Percentiles rank a stretch among this genome's conserved stretches.
Evolutionary conservation across 2,329 filamentous ascomycete genomes (phyloP).

Genomic region (Pestalotiopsis sp.): DNA sequence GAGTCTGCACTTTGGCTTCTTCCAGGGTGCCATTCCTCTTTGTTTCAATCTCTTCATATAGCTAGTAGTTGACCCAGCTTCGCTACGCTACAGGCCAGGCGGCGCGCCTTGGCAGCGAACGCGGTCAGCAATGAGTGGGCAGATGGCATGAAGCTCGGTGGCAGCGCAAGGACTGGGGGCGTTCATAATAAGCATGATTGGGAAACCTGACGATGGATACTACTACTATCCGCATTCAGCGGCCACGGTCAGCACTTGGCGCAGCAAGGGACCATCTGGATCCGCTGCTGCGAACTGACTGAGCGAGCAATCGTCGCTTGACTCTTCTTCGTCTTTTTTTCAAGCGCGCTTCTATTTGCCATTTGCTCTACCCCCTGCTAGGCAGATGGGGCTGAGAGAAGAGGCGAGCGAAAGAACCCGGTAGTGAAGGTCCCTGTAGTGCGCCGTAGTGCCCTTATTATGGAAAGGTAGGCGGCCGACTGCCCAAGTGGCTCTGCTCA

Average conservation of each 20-base stretch:
- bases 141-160: background rate
- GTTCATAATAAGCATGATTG: no score
- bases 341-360: background rate
- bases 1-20: no score
- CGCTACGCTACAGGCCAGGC: background rate
- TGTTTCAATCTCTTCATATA: background rate
- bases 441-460: background rate
- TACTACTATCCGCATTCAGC: background rate
- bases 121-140: background rate
- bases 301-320: background rate
- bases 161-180: background rate
- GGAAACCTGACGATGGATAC: no score
- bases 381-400: background rate
- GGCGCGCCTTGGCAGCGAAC: background rate
- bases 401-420: background rate
- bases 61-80: background rate
- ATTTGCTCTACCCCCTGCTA: background rate
- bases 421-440: background rate
- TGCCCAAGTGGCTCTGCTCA: background rate
- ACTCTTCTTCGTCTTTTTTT: background rate
- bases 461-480: background rate
- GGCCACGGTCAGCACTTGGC: background rate
- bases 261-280: background rate
- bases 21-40: background rate
- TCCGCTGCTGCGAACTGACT: background rate